A percentile compares a stretch with the other conserved stretches of the same genome.
phyloP scores from a whole-genome alignment of 2,329 filamentous ascomycete genomes.

The Xylariaceae sp. region DNA sequence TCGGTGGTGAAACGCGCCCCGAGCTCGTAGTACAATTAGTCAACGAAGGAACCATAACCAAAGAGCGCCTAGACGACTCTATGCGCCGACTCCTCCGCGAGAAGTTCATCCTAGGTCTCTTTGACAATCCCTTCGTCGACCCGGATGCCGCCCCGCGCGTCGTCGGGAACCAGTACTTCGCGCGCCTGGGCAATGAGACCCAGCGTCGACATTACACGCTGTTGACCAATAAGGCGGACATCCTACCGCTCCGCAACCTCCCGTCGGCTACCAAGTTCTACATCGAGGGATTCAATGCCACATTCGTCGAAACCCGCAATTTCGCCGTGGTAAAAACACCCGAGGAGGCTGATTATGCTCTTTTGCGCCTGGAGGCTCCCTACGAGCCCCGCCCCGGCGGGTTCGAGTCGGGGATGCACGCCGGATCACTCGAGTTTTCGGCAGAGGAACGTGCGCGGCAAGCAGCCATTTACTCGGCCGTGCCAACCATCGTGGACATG shows the following conservation, averaged over 20 bases:
- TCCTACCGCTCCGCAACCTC: slow-evolving; percentile 18
- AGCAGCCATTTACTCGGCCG: slow-evolving; percentile 42
- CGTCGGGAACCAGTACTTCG: slow-evolving; percentile 50
- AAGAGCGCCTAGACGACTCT: slow-evolving; percentile 49
- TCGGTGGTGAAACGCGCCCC: slow-evolving; percentile 52
- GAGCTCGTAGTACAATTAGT: slow-evolving; percentile 54
- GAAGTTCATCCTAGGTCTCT: slow-evolving; percentile 55
- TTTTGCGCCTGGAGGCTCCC: slow-evolving; percentile 44
- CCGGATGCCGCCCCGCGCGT: slow-evolving; percentile 43
- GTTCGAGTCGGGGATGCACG: slow-evolving; percentile 44
- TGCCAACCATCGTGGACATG: slow-evolving; percentile 46
- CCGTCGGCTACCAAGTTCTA: slow-evolving; percentile 24
- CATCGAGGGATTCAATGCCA: slow-evolving; percentile 32
- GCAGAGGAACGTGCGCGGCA: slow-evolving; percentile 42
- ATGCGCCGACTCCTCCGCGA: slow-evolving; percentile 50
- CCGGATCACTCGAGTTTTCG: slow-evolving; percentile 45
- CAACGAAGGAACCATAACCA: slow-evolving; percentile 42
- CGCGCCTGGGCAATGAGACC: slow-evolving; percentile 40
- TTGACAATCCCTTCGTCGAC: slow-evolving; percentile 55
- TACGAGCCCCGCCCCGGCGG: slow-evolving; percentile 46
- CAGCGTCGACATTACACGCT: slow-evolving; percentile 35
- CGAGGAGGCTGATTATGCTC: slow-evolving; percentile 44
- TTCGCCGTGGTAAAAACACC: slow-evolving; percentile 39
- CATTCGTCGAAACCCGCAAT: slow-evolving; percentile 36
- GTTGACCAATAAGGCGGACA: slow-evolving; percentile 25